These are phyloP conservation scores for Domatiomyces globalis DNA, from an alignment of 2,329 filamentous ascomycete species.

Conservation along the genomic window DNA sequence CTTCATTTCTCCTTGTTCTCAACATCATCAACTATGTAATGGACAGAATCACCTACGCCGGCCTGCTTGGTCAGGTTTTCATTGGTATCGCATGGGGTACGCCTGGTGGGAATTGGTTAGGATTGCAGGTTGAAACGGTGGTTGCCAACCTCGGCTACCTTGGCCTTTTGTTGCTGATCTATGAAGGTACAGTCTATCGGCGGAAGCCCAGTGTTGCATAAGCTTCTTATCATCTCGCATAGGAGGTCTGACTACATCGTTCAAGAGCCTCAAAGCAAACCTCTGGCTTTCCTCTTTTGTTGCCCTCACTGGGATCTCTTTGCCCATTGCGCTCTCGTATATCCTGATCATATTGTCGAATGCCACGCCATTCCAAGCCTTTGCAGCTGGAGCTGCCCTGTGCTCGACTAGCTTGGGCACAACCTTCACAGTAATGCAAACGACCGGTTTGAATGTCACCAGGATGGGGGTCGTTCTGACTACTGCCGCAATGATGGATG, in stretches of 20 bases:
- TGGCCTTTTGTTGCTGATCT: conserved; percentile 58
- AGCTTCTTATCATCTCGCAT: neutral
- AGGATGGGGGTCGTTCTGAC: conserved; percentile 49
- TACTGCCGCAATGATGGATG: conserved; percentile 68
- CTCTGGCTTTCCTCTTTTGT: conserved; percentile 46
- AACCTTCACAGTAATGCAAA: conserved; percentile 49
- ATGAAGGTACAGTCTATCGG: conserved; percentile 34
- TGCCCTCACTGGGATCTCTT: conserved; percentile 49
- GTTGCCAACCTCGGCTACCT: conserved; percentile 57
- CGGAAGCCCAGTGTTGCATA: neutral
- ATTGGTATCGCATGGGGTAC: conserved; percentile 57
- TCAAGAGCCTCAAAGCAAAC: conserved; percentile 44
- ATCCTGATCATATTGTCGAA: conserved; percentile 37
- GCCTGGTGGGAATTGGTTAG: conserved; percentile 50
- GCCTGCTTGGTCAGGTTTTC: conserved; percentile 57
- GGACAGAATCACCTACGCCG: conserved; percentile 51
- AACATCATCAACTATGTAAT: conserved; percentile 45
- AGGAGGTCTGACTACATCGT: conserved; percentile 43
- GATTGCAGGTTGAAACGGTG: conserved; percentile 35
- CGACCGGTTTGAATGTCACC: conserved; percentile 43
- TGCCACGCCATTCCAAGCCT: conserved; percentile 47
- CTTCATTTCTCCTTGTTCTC: conserved; percentile 49
- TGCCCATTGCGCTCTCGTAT: conserved; percentile 55
- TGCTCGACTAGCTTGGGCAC: conserved; percentile 64
- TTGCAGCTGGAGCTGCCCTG: conserved; percentile 58